Percentiles rank a stretch among this genome's conserved stretches.
phyloP scores from a whole-genome alignment of 73 alveolate genomes.

The Paraurostyla sp. region DNA sequence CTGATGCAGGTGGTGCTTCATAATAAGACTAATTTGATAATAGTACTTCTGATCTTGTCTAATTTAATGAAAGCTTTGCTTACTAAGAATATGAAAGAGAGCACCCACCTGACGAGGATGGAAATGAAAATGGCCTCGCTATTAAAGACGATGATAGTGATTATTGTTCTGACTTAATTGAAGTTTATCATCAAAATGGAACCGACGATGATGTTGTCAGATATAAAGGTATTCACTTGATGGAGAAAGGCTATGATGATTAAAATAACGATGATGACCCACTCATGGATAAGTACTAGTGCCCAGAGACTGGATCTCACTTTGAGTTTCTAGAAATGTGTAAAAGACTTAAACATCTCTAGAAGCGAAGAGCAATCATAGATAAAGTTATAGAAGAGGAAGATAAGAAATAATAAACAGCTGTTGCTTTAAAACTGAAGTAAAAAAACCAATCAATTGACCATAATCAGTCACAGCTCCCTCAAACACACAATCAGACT shows the following conservation, averaged over 20 bases:
- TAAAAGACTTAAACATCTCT: neutral
- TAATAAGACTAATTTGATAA: neutral
- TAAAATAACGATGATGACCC: neutral
- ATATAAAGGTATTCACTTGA: conserved; percentile 25
- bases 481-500: neutral
- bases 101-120: conserved; percentile 7
- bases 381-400: conserved; percentile 37
- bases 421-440: neutral
- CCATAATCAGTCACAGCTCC: neutral
- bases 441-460: no score
- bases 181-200: neutral
- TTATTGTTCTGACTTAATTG: conserved; percentile 15
- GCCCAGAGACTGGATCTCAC: conserved; percentile 51
- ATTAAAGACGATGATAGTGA: conserved; percentile 2
- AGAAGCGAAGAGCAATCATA: neutral
- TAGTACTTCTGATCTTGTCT: neutral
- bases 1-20: neutral
- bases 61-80: neutral
- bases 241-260: conserved; percentile 22
- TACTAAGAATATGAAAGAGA: neutral
- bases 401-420: neutral
- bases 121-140: neutral
- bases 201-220: conserved; percentile 14
- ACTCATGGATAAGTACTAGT: neutral
- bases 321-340: conserved; percentile 20